Conservation (phyloP, 2,329 filamentous ascomycete genomes). For the Nakataea oryzae region DNA sequence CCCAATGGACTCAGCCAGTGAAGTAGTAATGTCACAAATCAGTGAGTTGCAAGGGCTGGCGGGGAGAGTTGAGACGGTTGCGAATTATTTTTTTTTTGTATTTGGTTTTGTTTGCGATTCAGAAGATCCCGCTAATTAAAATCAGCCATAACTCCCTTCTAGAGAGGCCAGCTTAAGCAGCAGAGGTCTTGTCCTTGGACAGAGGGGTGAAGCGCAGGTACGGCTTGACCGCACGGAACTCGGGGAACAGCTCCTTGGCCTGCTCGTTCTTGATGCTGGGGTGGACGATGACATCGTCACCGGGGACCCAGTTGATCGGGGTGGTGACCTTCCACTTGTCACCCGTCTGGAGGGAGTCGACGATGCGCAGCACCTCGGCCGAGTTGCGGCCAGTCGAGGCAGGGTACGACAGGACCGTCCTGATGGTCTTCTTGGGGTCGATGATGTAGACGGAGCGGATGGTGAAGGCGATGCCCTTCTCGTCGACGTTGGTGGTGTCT, state of each 20-base stretch:
- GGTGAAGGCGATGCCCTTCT: slow-evolving; percentile 80
- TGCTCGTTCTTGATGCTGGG: slow-evolving; percentile 73
- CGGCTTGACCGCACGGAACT: slow-evolving; percentile 58
- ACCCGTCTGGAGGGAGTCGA: slow-evolving; percentile 71
- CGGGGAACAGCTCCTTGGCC: slow-evolving; percentile 79
- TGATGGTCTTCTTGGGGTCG: slow-evolving; percentile 87
- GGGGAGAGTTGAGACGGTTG: no score
- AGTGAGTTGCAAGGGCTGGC: no score
- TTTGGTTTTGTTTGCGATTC: no score
- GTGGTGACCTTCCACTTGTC: slow-evolving; percentile 85
- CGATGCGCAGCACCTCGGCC: slow-evolving; percentile 65
- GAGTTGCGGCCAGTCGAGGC: slow-evolving; percentile 82
- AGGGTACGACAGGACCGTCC: slow-evolving; percentile 85
- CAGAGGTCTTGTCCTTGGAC: slow-evolving; percentile 39
- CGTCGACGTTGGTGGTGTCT: slow-evolving; percentile 70
- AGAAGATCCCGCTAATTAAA: background rate
- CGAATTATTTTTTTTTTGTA: no score
- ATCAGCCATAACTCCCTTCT: background rate
- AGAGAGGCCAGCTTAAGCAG: slow-evolving; percentile 18
- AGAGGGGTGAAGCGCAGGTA: slow-evolving; percentile 66
- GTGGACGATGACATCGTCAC: slow-evolving; percentile 88
- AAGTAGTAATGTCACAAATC: no score
- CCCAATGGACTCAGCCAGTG: no score
- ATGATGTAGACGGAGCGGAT: slow-evolving; percentile 94
- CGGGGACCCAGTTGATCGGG: slow-evolving; percentile 82